Base-by-base conservation (phyloP, 192 early-diverging fungal species). In the Linnemannia schmuckeri region DNA sequence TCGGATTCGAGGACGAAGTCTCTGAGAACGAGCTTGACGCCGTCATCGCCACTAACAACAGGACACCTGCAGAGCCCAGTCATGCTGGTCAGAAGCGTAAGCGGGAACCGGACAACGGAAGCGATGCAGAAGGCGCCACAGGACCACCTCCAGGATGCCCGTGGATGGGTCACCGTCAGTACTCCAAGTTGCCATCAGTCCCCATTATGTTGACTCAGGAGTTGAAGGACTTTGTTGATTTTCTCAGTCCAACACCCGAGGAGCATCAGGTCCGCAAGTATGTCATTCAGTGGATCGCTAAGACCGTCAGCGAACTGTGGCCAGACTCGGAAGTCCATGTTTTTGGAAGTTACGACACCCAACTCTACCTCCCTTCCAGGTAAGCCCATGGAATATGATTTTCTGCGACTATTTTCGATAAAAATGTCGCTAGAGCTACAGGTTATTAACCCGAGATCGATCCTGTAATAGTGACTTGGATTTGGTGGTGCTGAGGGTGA, bases 271-370 rank as follows among this genome's bases (percentile, higher is more conserved):
- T 98, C 92, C 94, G 98, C 1, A 44, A 84, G 44, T 94, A 93
- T 81, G 94, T 96, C 1, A 88, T 98, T 2, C 90, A 94, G 17
- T 88, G 95, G 5, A 89, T 98, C 63, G 82, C 90, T 69, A 80
- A 89, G 3, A 76, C 79, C 20, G 88, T 96, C 49, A 89, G 92
- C 12, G 9, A 77, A 6, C 70, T 93, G 12, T 94, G 90, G 84
- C 80, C 81, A 0, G 68, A 89, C 8, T 91, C 91, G 6, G 75
- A 81, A 35, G 88, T 96, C 24, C 76, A 92, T 8, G 93, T 95
- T 37, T 99, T 98, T 93, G 98, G 98, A 15, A 96, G 95, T 81
- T 99, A 96, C 80, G 93, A 92, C 24, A 97, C 98, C 0, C 90
- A 90, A 41, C 83, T 98, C 12, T 99, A 96, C 82, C 90, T 99